These are phyloP conservation scores for Blastomyces percursus DNA, from an alignment of 2,329 filamentous ascomycete species.

Conservation along the genomic window DNA sequence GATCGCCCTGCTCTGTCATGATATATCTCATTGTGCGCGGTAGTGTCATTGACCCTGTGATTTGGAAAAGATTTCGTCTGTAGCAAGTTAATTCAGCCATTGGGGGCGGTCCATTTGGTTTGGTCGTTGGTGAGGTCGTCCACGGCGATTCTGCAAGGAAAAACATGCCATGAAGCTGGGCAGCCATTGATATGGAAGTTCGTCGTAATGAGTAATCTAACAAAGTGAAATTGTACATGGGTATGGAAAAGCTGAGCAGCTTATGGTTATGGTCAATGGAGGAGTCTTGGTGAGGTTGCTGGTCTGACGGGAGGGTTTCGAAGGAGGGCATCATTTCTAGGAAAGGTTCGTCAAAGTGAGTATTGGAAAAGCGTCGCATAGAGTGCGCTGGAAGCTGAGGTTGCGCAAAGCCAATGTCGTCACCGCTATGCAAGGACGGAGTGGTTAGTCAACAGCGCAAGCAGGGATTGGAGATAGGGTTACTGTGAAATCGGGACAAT, in stretches of 20 bases:
- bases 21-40: slow-evolving; percentile 69
- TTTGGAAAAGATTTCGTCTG: slow-evolving; percentile 88
- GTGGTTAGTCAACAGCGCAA: slow-evolving; percentile 12
- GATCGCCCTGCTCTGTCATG: slow-evolving; percentile 72
- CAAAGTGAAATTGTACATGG: slow-evolving; percentile 49
- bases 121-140: slow-evolving; percentile 45
- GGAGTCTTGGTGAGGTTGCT: slow-evolving; percentile 38
- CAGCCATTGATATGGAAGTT: slow-evolving; percentile 47
- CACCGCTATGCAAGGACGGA: slow-evolving; percentile 30
- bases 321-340: slow-evolving; percentile 34
- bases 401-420: slow-evolving; percentile 42
- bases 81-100: slow-evolving; percentile 78
- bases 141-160: slow-evolving; percentile 56
- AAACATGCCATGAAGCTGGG: slow-evolving; percentile 59
- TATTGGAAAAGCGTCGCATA: slow-evolving; percentile 41
- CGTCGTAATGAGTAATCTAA: slow-evolving; percentile 49
- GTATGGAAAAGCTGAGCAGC: slow-evolving; percentile 61
- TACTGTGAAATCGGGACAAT: slow-evolving; percentile 21
- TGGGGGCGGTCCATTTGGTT: slow-evolving; percentile 44
- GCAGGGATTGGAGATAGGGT: slow-evolving; percentile 9
- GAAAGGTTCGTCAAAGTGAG: slow-evolving; percentile 41
- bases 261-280: slow-evolving; percentile 57
- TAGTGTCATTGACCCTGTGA: slow-evolving; percentile 76
- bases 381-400: slow-evolving; percentile 28
- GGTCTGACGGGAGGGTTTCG: slow-evolving; percentile 35